Base-by-base conservation (phyloP, 257 asterid genomes). In the Cruciata laevipes region DNA sequence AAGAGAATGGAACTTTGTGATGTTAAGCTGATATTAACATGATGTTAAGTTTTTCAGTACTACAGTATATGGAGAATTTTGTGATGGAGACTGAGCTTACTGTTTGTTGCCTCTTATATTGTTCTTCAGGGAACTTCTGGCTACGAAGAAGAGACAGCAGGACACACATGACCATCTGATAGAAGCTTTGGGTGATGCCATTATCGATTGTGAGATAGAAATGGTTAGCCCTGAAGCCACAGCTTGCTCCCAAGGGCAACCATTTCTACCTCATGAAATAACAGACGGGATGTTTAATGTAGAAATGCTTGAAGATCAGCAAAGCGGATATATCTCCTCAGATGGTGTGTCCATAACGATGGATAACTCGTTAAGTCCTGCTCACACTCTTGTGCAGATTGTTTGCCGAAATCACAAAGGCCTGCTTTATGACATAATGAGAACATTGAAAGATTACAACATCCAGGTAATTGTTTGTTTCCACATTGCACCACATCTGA, bases 401-500 rank as follows among this genome's bases (percentile, higher is more conserved):
- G 89, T 80, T 72, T 92, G 95, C 81, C 86, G 52, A 53, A 85
- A 87, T 74, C 98, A 92, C 71, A 92, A 92, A 78, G 98, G 96
- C 69, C 85, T 89, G 60, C 63, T 86, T 18, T 92, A 89, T 42
- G 98, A 89, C 57, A 78, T 84, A 33, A 92, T 92, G 98, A 81
- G 98, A 61, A 89, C 98, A 44, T 74, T 92, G 58, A 92, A 92
- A 78, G 98, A 92, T 69, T 90, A 73, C 55, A 82, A 86, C 75
- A 89, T 92, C 60, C 92, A 92, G 98, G 98, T 91, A 76, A 23
- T 66, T n/a, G 51, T 23, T 35, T 76, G 25, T 20, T 11, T 37
- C 62, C 32, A 16, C 21, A 20, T 18, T 59, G 56, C 68, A 58
- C 67, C 3, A 10, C 21, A 20, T 59, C 44, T 40, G 49, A 40